Base-by-base conservation (phyloP, 2,329 filamentous ascomycete genomes). In the Colletotrichum eremochloae region DNA sequence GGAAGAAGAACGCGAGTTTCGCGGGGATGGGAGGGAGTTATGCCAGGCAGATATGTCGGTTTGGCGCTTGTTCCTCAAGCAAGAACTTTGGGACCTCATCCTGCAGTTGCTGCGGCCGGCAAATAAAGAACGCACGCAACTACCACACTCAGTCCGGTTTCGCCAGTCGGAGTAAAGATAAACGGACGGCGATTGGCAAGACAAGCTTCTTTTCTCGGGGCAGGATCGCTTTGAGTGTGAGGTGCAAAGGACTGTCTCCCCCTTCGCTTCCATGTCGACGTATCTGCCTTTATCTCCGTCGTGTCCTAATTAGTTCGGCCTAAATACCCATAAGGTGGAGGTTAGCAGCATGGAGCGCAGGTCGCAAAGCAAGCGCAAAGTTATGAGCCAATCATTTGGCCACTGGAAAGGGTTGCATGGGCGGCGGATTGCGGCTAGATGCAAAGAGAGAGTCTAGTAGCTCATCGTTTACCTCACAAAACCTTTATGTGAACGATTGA, bases 301-400 rank as follows among this genome's bases (percentile, higher is more conserved):
- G 18, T n/a, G n/a, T 58, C 24, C n/a, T 63, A 12, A 40, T 42
- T 48, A 56, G 55, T 31, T 56, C 5, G 12, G 14, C 14, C 38
- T 20, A 46, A 55, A 55, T 42, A 38, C n/a, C n/a, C 29, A 12
- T 40, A 48, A 29, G 33, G 36, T 40, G 42, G 42, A 53, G 60
- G 60, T 56, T 20, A 33, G 64, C 12, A n/a, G 40, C 14, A 36
- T n/a, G 38, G 20, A 36, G 55, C 38, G 15, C 33, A 24, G 36
- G 42, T 20, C n/a, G 31, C 7, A 60, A 11, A 60, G 18, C 53
- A 60, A 20, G 36, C 52, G 38, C 48, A 40, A 3, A 14, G 29
- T 24, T 56, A 29, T 56, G 56, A 36, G 33, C 63, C 56, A 67
- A 56, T 61, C 48, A 55, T 62, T 61, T 61, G 46, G 56, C 31